Evolutionary conservation across 2,329 filamentous ascomycete species (phyloP).

Genomic region (Nemania sp.): DNA sequence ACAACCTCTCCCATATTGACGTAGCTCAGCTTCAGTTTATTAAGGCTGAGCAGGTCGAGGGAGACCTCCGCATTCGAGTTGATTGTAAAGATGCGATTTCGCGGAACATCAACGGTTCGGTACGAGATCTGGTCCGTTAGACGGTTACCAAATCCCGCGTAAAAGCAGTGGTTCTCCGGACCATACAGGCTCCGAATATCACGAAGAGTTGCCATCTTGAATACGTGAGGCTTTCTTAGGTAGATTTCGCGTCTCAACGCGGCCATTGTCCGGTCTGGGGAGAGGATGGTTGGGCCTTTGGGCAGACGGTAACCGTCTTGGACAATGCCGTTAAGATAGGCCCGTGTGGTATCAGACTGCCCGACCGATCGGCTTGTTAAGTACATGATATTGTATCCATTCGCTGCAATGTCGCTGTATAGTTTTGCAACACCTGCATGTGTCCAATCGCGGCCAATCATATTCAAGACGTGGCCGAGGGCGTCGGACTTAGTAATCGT

Average conservation of each 20-base stretch:
- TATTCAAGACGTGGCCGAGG: conserved; percentile 92
- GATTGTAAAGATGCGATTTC: conserved; percentile 96
- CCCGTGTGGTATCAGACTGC: conserved; percentile 88
- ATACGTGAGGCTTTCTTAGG: conserved; percentile 94
- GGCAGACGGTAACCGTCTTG: conserved; percentile 90
- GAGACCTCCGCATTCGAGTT: conserved; percentile 97
- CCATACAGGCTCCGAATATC: conserved; percentile 93
- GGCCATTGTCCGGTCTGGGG: conserved; percentile 93
- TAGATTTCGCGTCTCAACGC: conserved; percentile 93
- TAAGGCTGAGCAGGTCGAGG: conserved; percentile 87
- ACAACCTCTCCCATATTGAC: conserved; percentile 97
- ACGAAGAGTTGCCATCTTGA: conserved; percentile 98
- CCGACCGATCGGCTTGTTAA: conserved; percentile 94
- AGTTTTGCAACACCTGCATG: conserved; percentile 96
- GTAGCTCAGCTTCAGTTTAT: conserved; percentile 96
- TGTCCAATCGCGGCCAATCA: conserved; percentile 98
- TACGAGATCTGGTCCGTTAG: conserved; percentile 97
- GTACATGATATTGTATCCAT: conserved; percentile 99
- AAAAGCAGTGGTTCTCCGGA: conserved; percentile 83
- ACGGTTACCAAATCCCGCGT: conserved; percentile 96
- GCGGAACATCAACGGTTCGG: conserved; percentile 93
- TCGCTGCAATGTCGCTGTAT: conserved; percentile 93
- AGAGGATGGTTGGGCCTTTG: conserved; percentile 92
- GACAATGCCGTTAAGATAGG: conserved; percentile 88
- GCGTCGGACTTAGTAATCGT: conserved; percentile 99